Conservation (phyloP, 345 rosid species). For the Anacardium occidentale region DNA sequence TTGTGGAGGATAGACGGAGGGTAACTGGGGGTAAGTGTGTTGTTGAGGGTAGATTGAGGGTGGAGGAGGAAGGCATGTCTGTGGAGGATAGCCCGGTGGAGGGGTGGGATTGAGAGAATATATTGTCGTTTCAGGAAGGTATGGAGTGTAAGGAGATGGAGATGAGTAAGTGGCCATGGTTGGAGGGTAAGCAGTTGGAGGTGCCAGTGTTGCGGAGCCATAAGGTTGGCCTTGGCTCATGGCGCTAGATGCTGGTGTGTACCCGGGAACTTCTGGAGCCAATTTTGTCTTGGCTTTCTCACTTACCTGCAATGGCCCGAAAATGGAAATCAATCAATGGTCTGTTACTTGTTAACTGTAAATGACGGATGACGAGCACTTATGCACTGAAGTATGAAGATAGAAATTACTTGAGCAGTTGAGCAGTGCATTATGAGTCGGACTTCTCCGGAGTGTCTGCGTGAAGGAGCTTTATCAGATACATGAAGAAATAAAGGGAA, state of each 20-base stretch:
- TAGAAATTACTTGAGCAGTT: conserved; percentile 23
- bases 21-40: too few relatives aligned
- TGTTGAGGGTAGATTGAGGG: too few relatives aligned
- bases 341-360: background rate
- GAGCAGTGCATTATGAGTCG: conserved; percentile 42
- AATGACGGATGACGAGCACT: too few relatives aligned
- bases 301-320: background rate
- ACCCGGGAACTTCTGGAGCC: conserved; percentile 14
- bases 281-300: conserved; percentile 12
- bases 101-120: conserved; percentile 18
- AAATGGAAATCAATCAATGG: background rate
- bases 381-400: background rate
- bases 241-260: conserved; percentile 16
- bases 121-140: conserved; percentile 16
- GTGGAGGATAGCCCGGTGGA: conserved; percentile 22
- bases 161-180: background rate
- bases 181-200: conserved; percentile 20
- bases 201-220: conserved; percentile 5
- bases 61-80: conserved; percentile 12
- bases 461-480: conserved; percentile 8
- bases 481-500: background rate
- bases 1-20: conserved; percentile 18
- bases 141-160: conserved; percentile 3
- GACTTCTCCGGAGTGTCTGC: conserved; percentile 48
- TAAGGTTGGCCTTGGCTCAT: conserved; percentile 20